Evolutionary conservation across 2,329 filamentous ascomycete species (phyloP), one percentile per base, ranked within the genome.

Genomic region (Aspergillus sp.): DNA sequence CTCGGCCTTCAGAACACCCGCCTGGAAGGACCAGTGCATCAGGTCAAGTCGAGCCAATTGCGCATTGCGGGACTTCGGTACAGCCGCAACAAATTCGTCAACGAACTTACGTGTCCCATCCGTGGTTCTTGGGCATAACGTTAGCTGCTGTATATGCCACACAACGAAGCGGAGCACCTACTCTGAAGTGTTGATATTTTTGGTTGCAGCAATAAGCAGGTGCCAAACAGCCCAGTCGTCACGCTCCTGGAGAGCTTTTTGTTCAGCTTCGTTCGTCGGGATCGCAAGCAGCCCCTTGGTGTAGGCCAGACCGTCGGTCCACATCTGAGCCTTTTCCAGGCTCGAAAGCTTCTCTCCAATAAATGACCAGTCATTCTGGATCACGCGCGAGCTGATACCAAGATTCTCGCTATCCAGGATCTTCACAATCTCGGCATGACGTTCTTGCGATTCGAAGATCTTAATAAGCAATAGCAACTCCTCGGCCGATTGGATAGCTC

Each of bases 161-260:
- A 15, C 15, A 17, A 36, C 15, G 13, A 10, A 21, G 15, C 3
- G 42, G 25, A 17, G 15, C 70, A 19, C 78, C 62, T 68, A 80
- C 78, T 72, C 73, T 58, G 69, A 51, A 7, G 54, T 70, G 39
- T 70, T 69, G 5, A 74, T 60, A 23, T 74, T 71, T 19, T 70
- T 68, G 13, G 71, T 70, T 11, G 76, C 71, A 17, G 64, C 66
- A 10, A 80, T 62, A 53, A 81, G 68, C 11, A 80, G 66, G n/a
- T 69, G 72, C 80, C 80, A 82, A 17, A 80, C 73, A 47, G 70
- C 73, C 76, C 80, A 81, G 57, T 81, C 78, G 64, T 81, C 76
- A 57, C 73, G 72, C 67, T 77, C 76, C 58, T 75, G 72, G 3
- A 75, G 62, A 23, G 64, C 59, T 8, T 71, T 71, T 15, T 63